These are phyloP conservation scores for Myxozyma vanderwaltii DNA, from an alignment of 805 yeast genomes.

Conservation along the genomic window DNA sequence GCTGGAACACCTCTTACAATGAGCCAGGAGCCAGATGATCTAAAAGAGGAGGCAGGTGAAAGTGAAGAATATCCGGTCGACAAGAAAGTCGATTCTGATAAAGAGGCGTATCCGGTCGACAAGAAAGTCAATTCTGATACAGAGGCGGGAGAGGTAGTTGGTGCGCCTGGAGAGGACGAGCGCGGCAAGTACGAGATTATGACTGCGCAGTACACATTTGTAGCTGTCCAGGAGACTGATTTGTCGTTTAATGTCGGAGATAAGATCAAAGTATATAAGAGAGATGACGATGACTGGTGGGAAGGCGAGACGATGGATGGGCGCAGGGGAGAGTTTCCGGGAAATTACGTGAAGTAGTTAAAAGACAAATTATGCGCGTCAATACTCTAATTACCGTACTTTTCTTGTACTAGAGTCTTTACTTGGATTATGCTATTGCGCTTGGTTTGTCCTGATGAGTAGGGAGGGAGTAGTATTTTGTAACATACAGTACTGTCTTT, in stretches of 20 bases:
- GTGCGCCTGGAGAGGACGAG: slow-evolving; percentile 25
- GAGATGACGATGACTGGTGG: slow-evolving; percentile 54
- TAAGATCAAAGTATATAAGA: slow-evolving; percentile 42
- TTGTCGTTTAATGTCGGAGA: slow-evolving; percentile 46
- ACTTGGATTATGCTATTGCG: neutral
- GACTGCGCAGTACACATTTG: slow-evolving; percentile 43
- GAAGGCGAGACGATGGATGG: slow-evolving; percentile 49
- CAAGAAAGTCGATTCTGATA: too few species aligned
- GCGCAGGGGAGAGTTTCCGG: slow-evolving; percentile 50
- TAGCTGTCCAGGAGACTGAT: slow-evolving; percentile 45
- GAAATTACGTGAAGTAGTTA: slow-evolving; percentile 48
- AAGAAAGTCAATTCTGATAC: neutral
- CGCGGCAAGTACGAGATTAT: slow-evolving; percentile 37
- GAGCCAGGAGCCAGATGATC: neutral
- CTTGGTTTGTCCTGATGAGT: too few species aligned
- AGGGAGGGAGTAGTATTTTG: too few species aligned
- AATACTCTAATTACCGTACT: neutral
- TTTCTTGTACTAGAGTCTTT: neutral
- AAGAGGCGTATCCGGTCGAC: neutral
- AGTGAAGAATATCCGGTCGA: neutral
- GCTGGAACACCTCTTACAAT: slow-evolving; percentile 1
- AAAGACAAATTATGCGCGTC: too few species aligned
- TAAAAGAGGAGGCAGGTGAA: neutral
- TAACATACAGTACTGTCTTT: too few species aligned
- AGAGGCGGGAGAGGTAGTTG: slow-evolving; percentile 10